These are phyloP conservation scores for Colletotrichum salicis DNA, from an alignment of 2,329 filamentous ascomycete genomes.

Conservation along the genomic window DNA sequence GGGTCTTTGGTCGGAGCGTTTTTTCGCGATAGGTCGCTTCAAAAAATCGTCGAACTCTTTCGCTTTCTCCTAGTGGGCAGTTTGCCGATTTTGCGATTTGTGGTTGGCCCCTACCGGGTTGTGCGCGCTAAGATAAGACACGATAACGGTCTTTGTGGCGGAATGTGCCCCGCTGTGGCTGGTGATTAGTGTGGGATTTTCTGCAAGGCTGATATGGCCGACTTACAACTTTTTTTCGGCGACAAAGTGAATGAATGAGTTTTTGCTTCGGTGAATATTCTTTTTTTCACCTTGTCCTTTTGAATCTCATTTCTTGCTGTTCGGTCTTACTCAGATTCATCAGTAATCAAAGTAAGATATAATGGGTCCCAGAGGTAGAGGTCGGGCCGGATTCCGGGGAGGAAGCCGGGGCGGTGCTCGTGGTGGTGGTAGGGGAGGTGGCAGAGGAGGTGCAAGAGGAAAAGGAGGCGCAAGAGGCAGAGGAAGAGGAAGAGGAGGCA, in stretches of 20 bases:
- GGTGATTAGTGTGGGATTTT: slow-evolving; percentile 35
- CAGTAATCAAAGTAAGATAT: too few relatives aligned
- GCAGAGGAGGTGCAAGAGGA: slow-evolving; percentile 49
- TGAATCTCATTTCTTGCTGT: neutral
- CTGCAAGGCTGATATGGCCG: slow-evolving; percentile 35
- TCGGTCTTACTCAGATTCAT: too few relatives aligned
- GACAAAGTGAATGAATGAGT: slow-evolving; percentile 11
- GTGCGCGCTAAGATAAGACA: slow-evolving; percentile 64
- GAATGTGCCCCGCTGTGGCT: slow-evolving; percentile 37
- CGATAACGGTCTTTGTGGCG: slow-evolving; percentile 39
- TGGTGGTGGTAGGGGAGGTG: slow-evolving; percentile 45
- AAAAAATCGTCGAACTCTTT: slow-evolving; percentile 37
- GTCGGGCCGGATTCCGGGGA: slow-evolving; percentile 42
- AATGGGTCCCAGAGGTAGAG: slow-evolving; percentile 41
- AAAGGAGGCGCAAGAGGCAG: slow-evolving; percentile 45
- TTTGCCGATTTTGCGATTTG: slow-evolving; percentile 53
- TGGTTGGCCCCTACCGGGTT: slow-evolving; percentile 56
- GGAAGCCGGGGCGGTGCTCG: slow-evolving; percentile 39
- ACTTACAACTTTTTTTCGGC: slow-evolving; percentile 37
- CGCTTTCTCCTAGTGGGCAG: slow-evolving; percentile 49
- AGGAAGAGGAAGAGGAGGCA: slow-evolving; percentile 43
- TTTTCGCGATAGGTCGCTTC: slow-evolving; percentile 25
- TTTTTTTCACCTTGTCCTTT: neutral
- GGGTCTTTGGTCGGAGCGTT: slow-evolving; percentile 5
- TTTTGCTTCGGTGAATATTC: neutral